Conservation (phyloP, 352 stramenopile species). For the Pythium dissotocum region DNA sequence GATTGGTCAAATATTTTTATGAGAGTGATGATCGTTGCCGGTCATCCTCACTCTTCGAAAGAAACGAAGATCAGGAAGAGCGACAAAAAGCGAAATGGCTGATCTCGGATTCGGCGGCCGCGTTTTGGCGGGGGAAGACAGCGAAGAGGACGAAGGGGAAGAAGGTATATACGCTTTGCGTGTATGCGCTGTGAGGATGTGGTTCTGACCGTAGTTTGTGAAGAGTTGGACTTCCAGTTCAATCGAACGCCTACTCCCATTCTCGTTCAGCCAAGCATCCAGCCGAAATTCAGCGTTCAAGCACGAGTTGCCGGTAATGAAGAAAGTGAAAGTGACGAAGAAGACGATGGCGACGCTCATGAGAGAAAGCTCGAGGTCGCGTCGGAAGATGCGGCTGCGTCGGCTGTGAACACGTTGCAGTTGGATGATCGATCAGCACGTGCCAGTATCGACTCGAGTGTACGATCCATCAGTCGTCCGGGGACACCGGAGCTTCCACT, state of each 20-base stretch:
- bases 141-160: slow-evolving; percentile 70
- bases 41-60: background rate
- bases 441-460: slow-evolving; percentile 19
- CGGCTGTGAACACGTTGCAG: background rate
- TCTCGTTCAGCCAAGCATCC: slow-evolving; percentile 9
- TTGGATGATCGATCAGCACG: background rate
- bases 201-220: slow-evolving; percentile 4
- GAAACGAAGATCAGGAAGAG: slow-evolving; percentile 8
- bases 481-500: slow-evolving; percentile 18
- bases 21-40: slow-evolving; percentile 8
- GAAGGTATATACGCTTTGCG: slow-evolving; percentile 32
- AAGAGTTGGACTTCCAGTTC: slow-evolving; percentile 27
- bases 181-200: background rate
- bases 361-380: background rate
- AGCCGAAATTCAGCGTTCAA: slow-evolving; percentile 23
- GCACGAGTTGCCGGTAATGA: slow-evolving; percentile 18
- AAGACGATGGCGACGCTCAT: slow-evolving; percentile 18
- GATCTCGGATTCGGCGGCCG: slow-evolving; percentile 56
- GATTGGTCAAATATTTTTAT: slow-evolving; percentile 12
- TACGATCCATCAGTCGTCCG: slow-evolving; percentile 14
- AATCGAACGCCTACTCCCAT: background rate
- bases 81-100: slow-evolving; percentile 34
- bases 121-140: slow-evolving; percentile 77
- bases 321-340: slow-evolving; percentile 29
- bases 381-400: background rate